Conservation (phyloP, 371 early-diverging fungal genomes). For the Enterospora canceri region DNA sequence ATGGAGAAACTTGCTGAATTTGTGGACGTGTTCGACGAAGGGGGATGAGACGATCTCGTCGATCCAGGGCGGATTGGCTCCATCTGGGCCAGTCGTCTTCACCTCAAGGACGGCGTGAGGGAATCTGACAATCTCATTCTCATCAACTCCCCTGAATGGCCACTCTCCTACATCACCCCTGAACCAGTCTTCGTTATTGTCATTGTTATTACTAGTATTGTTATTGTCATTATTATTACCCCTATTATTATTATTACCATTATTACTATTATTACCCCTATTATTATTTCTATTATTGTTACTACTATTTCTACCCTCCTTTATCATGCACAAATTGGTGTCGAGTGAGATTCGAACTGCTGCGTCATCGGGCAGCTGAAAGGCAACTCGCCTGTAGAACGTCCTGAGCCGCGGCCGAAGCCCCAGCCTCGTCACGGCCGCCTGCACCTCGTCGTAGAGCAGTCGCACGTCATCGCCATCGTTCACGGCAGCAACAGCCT, state of each 20-base stretch:
- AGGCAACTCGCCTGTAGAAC: conserved; percentile 93
- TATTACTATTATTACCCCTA: background rate
- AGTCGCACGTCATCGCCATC: conserved; percentile 63
- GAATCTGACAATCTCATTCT: conserved; percentile 70
- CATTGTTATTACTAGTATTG: conserved; percentile 18
- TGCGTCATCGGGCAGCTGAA: conserved; percentile 93
- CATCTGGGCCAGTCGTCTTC: conserved; percentile 74
- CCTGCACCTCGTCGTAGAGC: conserved; percentile 68
- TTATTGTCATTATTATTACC: background rate
- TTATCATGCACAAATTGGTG: conserved; percentile 84
- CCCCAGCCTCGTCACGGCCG: conserved; percentile 63
- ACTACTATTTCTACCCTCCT: conserved; percentile 69
- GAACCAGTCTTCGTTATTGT: conserved; percentile 62
- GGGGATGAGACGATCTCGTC: conserved; percentile 70
- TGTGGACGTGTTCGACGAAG: conserved; percentile 82
- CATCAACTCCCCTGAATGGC: conserved; percentile 69
- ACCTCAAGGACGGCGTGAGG: conserved; percentile 94
- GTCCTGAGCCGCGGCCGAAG: conserved; percentile 76
- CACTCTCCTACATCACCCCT: conserved; percentile 77
- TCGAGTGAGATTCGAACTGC: conserved; percentile 89
- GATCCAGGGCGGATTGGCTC: conserved; percentile 81
- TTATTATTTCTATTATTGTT: background rate
- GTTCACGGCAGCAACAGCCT: conserved; percentile 60
- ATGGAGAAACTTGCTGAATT: conserved; percentile 93
- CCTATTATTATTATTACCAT: no score